Evolutionary conservation across 352 stramenopile species (phyloP).

Genomic region (Phytophthora palmivora): DNA sequence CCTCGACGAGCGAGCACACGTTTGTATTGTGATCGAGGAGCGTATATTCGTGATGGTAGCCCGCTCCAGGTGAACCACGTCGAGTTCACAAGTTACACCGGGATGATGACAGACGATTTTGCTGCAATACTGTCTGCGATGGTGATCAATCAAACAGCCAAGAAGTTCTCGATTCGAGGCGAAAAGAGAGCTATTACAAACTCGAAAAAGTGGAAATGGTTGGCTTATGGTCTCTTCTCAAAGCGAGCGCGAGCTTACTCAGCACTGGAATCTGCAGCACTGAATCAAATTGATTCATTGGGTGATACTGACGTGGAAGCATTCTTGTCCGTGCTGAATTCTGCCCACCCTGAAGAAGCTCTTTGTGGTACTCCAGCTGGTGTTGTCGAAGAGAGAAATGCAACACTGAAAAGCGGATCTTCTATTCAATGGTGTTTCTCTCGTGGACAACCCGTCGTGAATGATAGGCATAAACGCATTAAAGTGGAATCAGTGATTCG

Average conservation of each 20-base stretch:
- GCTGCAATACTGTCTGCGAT: slow-evolving; percentile 9
- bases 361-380: slow-evolving; percentile 7
- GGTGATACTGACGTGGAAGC: not conserved
- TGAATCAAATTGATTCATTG: slow-evolving; percentile 8
- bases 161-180: slow-evolving; percentile 2
- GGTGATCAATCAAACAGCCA: slow-evolving; percentile 10
- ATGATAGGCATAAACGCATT: too few species aligned
- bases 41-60: slow-evolving; percentile 5
- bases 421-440: slow-evolving; percentile 5
- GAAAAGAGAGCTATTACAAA: slow-evolving; percentile 1
- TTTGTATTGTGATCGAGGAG: not conserved
- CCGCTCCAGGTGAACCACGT: slow-evolving; percentile 12
- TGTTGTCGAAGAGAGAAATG: slow-evolving; percentile 6
- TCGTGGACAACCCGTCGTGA: too few species aligned
- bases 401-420: slow-evolving; percentile 8
- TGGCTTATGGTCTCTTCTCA: slow-evolving; percentile 18
- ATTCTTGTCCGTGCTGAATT: slow-evolving; percentile 2
- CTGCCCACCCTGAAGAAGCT: slow-evolving; percentile 17
- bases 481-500: not conserved
- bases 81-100: slow-evolving; percentile 1
- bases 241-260: slow-evolving; percentile 14
- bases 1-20: not conserved
- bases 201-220: slow-evolving; percentile 8
- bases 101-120: not conserved
- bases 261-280: not conserved